phyloP scores from a whole-genome alignment of 257 asterid genomes.

The Prunella vulgaris region DNA sequence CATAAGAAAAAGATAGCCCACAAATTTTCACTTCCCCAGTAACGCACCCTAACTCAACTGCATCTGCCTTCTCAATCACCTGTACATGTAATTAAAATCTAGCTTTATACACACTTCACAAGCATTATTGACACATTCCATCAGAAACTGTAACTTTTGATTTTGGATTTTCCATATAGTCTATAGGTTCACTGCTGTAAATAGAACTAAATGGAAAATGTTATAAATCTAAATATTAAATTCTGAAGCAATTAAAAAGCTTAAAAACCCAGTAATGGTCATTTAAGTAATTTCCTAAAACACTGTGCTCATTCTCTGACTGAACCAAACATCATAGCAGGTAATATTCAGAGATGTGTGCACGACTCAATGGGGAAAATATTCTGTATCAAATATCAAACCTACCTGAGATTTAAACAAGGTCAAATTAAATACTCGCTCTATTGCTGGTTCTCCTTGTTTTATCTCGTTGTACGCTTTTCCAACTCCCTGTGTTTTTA shows the following conservation, averaged over 20 bases:
- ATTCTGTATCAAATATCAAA: not conserved
- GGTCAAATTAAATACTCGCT: conserved; percentile 70
- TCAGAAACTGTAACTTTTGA: too few relatives aligned
- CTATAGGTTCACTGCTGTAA: too few relatives aligned
- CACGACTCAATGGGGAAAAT: not conserved
- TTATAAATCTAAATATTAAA: too few relatives aligned
- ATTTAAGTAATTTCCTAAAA: not conserved
- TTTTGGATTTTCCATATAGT: too few relatives aligned
- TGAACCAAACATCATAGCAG: not conserved
- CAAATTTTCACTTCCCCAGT: conserved; percentile 63
- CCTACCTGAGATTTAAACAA: conserved; percentile 57
- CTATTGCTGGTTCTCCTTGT: conserved; percentile 98
- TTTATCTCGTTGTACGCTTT: conserved; percentile 88
- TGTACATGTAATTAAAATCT: conserved; percentile 20
- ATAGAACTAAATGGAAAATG: too few relatives aligned
- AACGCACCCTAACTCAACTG: conserved; percentile 49
- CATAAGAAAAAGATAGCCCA: conserved; percentile 66
- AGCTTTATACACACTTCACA: not conserved
- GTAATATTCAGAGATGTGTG: not conserved
- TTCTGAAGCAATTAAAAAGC: not conserved
- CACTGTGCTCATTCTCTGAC: not conserved
- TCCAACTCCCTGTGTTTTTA: conserved; percentile 64
- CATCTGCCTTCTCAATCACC: conserved; percentile 68
- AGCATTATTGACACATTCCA: not conserved
- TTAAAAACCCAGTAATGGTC: not conserved